Conservation (phyloP, 2,329 filamentous ascomycete species). For the Talaromyces sp. region DNA sequence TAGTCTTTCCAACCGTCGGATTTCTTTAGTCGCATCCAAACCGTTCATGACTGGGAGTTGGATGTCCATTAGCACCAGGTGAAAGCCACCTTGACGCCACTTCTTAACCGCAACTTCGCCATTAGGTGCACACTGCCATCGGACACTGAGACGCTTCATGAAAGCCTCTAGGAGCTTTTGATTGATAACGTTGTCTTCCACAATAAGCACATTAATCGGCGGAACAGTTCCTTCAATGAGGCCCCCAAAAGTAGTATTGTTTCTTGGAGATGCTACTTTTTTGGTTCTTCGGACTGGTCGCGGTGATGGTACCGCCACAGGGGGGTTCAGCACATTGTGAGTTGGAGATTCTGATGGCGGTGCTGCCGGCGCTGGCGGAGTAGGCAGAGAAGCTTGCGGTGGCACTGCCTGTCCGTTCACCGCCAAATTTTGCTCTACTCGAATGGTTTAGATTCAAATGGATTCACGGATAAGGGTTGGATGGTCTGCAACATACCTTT, state of each 20-base stretch:
- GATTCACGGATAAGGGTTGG: background rate
- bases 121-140: conserved; percentile 97
- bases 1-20: conserved; percentile 78
- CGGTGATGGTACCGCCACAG: conserved; percentile 45
- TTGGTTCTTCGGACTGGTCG: conserved; percentile 36
- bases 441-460: background rate
- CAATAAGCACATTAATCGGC: conserved; percentile 94
- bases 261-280: conserved; percentile 24
- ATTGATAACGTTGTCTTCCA: conserved; percentile 99
- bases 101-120: conserved; percentile 88
- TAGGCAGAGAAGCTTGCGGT: conserved; percentile 27
- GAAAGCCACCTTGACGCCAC: conserved; percentile 89
- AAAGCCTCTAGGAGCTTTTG: conserved; percentile 89
- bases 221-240: conserved; percentile 79
- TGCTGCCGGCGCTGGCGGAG: conserved; percentile 28
- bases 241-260: conserved; percentile 48
- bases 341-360: conserved; percentile 33
- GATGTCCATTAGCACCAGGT: conserved; percentile 97
- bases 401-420: conserved; percentile 24
- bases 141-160: conserved; percentile 90
- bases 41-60: conserved; percentile 96
- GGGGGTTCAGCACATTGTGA: conserved; percentile 30
- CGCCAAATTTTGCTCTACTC: conserved; percentile 22
- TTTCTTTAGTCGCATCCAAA: conserved; percentile 90
- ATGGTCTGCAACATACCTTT: conserved; percentile 30